Base-by-base conservation (phyloP, 2,329 filamentous ascomycete species). In the Monosporascus sp. region DNA sequence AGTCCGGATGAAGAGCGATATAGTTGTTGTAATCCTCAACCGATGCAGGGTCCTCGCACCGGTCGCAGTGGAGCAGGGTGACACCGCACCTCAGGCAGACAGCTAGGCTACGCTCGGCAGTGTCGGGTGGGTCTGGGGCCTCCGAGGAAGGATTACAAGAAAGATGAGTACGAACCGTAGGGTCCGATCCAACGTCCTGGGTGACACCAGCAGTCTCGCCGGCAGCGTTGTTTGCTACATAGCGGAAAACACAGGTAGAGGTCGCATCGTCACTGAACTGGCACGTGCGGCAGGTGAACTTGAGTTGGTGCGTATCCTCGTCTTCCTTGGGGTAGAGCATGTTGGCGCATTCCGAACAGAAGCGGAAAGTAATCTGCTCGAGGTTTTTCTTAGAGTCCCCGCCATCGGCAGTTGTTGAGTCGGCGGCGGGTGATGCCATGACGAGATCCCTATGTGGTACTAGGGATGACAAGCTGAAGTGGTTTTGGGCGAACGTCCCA, bases 261-360 rank as follows among this genome's bases (percentile, higher is more conserved):
- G 84, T 84, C 34, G 93, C 92, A 59, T 88, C 84, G 70, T 96
- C 91, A 65, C 87, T 90, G 75, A 91, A 96, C 69, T 91, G 87
- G 77, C 94, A 99, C 53, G 92, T 97, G 64, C 93, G 90, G 79
- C 94, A 99, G 59, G 90, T 91, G 75, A 95, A 99, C 78, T 96
- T 88, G 63, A 99, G 86, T 66, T 86, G 87, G 76, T 90, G 90
- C 57, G 85, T 85, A 57, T 86, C 80, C 58, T 87, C 85, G 73
- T 99, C 91, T 78, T 99, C 95, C 75, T 95, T 94, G 49, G 94
- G 94, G 69, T 97, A 97, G 52, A 99, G 81, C 83, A 99, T 89
- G 80, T 99, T 99, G 65, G 92, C 96, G 77, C 94, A 99, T 81
- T 99, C 94, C 64, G 91, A 91, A 79, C 94, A 99, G 81, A 99